Percentiles rank a stretch among this genome's conserved stretches.
These are phyloP conservation scores for Lunasporangiospora selenospora DNA, from an alignment of 192 early-diverging fungal species.

Conservation along the genomic window DNA sequence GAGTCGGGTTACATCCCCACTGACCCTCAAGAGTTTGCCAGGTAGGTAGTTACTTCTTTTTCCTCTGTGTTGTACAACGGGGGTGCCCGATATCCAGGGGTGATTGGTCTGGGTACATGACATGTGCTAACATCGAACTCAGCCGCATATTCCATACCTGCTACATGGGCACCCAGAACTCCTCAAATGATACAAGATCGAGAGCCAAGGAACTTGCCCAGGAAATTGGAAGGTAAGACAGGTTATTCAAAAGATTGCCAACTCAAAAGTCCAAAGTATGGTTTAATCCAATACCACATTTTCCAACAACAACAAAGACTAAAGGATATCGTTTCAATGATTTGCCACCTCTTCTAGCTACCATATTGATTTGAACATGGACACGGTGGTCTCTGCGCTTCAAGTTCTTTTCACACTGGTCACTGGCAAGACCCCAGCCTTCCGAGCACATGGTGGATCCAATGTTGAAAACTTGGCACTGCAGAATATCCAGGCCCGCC, in stretches of 20 bases:
- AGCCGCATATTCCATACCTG: conserved; percentile 90
- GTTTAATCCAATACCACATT: neutral
- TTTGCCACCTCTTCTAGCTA: conserved; percentile 61
- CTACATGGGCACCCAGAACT: conserved; percentile 97
- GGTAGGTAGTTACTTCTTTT: conserved; percentile 35
- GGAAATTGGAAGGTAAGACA: conserved; percentile 69
- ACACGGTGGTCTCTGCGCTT: conserved; percentile 78
- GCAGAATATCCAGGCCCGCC: conserved; percentile 96
- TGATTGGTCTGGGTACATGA: neutral
- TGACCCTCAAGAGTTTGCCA: conserved; percentile 83
- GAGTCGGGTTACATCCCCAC: conserved; percentile 73
- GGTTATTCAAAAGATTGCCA: no score
- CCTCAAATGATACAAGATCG: conserved; percentile 80
- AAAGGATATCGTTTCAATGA: neutral
- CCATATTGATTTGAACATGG: conserved; percentile 92
- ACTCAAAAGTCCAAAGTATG: neutral
- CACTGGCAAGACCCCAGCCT: conserved; percentile 77
- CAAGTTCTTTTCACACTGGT: conserved; percentile 76
- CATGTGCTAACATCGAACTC: conserved; percentile 1
- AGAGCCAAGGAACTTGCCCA: conserved; percentile 84
- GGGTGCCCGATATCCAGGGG: conserved; percentile 12
- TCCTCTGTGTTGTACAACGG: neutral
- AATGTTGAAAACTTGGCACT: conserved; percentile 91
- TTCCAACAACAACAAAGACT: neutral
- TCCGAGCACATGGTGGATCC: conserved; percentile 85